Percentiles rank a stretch among this genome's conserved stretches.
phyloP scores from a whole-genome alignment of 169 alveolate species.

The Babesia ovata region DNA sequence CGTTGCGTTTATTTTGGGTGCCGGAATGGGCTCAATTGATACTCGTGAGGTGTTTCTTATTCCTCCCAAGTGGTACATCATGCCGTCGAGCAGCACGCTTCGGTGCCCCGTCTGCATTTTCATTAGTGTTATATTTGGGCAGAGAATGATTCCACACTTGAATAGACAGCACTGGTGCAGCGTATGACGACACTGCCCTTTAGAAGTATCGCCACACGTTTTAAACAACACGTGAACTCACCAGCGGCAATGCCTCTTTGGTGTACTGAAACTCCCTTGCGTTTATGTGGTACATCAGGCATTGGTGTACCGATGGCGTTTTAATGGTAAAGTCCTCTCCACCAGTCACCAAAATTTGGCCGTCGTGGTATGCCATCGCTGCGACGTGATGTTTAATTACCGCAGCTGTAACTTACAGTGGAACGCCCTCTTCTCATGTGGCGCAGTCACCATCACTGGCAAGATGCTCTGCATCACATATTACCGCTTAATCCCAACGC shows the following conservation, averaged over 20 bases:
- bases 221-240: not conserved
- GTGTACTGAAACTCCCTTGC: constrained; percentile 42
- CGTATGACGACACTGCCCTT: too few relatives aligned
- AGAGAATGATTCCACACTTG: not conserved
- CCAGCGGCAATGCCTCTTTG: constrained; percentile 52
- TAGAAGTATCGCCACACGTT: too few relatives aligned
- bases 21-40: constrained; percentile 12
- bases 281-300: constrained; percentile 30
- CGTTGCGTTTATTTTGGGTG: not conserved
- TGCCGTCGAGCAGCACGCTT: constrained; percentile 13
- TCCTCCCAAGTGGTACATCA: constrained; percentile 62
- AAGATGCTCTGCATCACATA: constrained; percentile 14
- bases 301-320: constrained; percentile 16
- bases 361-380: constrained; percentile 47
- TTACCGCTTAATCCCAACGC: not conserved
- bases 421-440: constrained; percentile 51
- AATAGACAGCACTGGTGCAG: too few relatives aligned
- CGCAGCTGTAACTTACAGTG: constrained; percentile 15
- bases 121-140: not conserved
- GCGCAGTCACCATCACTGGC: constrained; percentile 52
- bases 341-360: constrained; percentile 49
- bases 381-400: not conserved
- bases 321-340: constrained; percentile 47
- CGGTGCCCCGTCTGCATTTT: constrained; percentile 36
- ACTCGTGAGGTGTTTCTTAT: constrained; percentile 4